Base-by-base conservation (phyloP, 805 yeast genomes). In the Saturnispora zaruensis region DNA sequence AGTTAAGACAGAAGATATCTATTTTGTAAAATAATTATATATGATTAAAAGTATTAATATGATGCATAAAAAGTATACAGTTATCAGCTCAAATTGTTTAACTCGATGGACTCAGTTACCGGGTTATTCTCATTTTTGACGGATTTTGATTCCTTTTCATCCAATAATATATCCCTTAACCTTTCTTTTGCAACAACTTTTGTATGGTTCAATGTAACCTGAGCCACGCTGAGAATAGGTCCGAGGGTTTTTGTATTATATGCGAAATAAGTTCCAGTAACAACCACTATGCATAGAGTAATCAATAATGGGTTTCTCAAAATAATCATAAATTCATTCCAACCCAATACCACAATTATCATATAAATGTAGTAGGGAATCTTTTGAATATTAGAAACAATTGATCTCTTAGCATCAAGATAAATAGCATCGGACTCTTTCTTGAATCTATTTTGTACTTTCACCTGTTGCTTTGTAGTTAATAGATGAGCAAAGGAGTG, bases 251-350 rank as follows among this genome's bases (percentile, higher is more conserved):
- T 84, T 63, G 84, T 72, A 50, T 74, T 76, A 61, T 86, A 83
- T 52, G 88, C 74, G 46, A 85, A 75, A 62, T 84, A 87, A 1
- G 75, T 62, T 1, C 78, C 84, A 0, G 85, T 87, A 1, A 76
- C 76, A 1, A 74, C 42, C 9, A 88, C 46, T 41, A 90, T 62
- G 1, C 77, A 58, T 45, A 89, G 63, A 5, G 85, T 72, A 55
- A 90, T 80, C 57, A 85, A 76, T n/a, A 91, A 59, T 47, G 99
- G 97, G 62, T 87, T 90, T 55, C 95, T 77, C 41, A 93, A 61
- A 16, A 93, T 78, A 8, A 93, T 84, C 84, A 89, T 77, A 57
- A 93, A 83, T 71, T 93, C 97, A 65, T 90, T 90, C 96, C 96
- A 93, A 8, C 99, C 99, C 21, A 93, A 71, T 3, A 86, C 80